Evolutionary conservation across 2,329 filamentous ascomycete genomes (phyloP).

Genomic region (Paraphaeosphaeria minitans): DNA sequence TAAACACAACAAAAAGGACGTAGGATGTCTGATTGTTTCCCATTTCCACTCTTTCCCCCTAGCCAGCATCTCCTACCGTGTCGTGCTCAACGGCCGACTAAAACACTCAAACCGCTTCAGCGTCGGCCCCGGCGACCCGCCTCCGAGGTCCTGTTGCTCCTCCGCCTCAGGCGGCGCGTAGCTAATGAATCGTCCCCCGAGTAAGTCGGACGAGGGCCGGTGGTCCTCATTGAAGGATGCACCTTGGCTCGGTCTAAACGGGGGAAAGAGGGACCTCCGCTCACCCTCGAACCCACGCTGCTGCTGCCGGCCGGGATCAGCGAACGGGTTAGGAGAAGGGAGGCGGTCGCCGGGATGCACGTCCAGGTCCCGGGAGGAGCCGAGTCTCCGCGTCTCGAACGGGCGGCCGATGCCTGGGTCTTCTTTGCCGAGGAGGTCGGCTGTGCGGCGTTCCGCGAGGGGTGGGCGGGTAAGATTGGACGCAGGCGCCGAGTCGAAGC

Average conservation of each 20-base stretch:
- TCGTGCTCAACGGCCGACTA: slow-evolving; percentile 3
- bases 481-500: slow-evolving; percentile 19
- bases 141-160: background rate
- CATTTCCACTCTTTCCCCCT: too few relatives aligned
- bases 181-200: slow-evolving; percentile 3
- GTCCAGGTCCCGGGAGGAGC: slow-evolving; percentile 13
- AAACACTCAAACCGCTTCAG: slow-evolving; percentile 5
- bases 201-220: slow-evolving; percentile 5
- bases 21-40: too few relatives aligned
- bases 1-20: too few relatives aligned
- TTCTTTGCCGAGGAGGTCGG: slow-evolving; percentile 25
- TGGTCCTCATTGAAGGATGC: background rate
- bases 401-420: slow-evolving; percentile 30
- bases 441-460: slow-evolving; percentile 18
- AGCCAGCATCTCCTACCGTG: background rate
- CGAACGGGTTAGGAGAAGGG: slow-evolving; percentile 11
- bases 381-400: slow-evolving; percentile 28
- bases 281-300: slow-evolving; percentile 13
- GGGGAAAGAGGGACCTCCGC: background rate
- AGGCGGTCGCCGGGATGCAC: background rate
- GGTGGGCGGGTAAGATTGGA: slow-evolving; percentile 4
- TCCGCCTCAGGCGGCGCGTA: background rate
- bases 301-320: slow-evolving; percentile 10
- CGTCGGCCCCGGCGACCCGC: background rate
- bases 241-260: background rate